Evolutionary conservation across 2,329 filamentous ascomycete genomes (phyloP).

Genomic region (Leptographium lundbergii): DNA sequence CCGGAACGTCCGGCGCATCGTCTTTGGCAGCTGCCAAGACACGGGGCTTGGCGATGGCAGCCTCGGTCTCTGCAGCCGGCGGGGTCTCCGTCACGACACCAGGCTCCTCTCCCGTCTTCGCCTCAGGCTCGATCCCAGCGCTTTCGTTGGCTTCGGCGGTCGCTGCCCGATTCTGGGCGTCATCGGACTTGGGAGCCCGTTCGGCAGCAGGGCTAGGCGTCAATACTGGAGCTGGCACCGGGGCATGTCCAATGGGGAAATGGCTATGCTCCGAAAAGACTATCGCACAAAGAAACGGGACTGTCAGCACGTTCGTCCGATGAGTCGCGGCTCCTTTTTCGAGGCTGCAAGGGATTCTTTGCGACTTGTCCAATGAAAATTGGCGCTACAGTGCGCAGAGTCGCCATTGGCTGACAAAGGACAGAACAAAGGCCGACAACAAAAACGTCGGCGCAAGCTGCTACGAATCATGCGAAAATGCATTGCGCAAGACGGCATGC

Average conservation of each 20-base stretch:
- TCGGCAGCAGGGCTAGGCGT: not conserved
- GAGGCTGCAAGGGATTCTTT: not conserved
- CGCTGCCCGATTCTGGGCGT: not conserved
- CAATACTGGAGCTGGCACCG: not conserved
- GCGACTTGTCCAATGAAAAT: not conserved
- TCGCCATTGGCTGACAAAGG: not conserved
- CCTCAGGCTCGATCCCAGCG: not conserved
- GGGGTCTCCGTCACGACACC: not conserved
- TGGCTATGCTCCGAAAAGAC: not conserved
- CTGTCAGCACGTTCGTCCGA: not conserved
- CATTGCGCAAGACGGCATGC: not conserved
- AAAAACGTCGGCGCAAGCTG: not conserved
- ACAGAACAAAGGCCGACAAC: not conserved
- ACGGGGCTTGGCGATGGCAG: not conserved
- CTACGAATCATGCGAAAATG: not conserved
- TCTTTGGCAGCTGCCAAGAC: not conserved
- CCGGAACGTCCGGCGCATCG: not conserved
- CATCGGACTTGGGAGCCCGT: not conserved
- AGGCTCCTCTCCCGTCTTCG: not conserved
- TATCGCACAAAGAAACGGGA: not conserved
- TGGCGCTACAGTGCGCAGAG: not conserved
- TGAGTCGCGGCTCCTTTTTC: not conserved
- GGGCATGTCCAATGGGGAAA: not conserved
- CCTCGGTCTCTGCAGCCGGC: not conserved
- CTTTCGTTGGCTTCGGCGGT: not conserved